Evolutionary conservation across 352 stramenopile genomes (phyloP).

Genomic region (Globisporangium echinulatum): DNA sequence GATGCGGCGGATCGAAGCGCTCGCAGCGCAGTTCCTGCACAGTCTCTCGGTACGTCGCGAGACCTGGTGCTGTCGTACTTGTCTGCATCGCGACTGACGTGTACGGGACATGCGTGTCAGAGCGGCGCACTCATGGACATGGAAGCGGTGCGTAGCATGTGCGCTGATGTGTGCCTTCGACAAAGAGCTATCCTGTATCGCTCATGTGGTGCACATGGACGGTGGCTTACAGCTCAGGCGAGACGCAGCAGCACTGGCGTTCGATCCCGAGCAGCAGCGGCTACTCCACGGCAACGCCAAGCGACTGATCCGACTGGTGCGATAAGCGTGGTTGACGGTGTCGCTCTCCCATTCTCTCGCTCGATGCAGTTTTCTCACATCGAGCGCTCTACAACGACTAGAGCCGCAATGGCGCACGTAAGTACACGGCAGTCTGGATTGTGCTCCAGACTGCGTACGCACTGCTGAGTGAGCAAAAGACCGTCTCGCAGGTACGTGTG

Average conservation of each 20-base stretch:
- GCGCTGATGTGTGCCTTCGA: no score
- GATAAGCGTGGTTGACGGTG: neutral
- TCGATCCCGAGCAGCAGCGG: conserved; percentile 43
- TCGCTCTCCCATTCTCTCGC: neutral
- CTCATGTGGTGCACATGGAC: neutral
- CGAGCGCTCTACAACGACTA: neutral
- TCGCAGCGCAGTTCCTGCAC: conserved; percentile 53
- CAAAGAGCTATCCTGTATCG: no score
- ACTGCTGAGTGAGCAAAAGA: conserved; percentile 69
- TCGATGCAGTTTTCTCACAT: neutral
- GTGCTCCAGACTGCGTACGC: conserved; percentile 74
- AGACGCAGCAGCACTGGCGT: conserved; percentile 42
- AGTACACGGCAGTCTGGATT: conserved; percentile 80
- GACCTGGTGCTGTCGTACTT: neutral
- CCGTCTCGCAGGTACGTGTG: conserved; percentile 59
- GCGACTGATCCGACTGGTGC: conserved; percentile 55
- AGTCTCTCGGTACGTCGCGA: conserved; percentile 28
- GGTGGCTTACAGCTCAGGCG: conserved; percentile 41
- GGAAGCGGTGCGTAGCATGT: conserved; percentile 34
- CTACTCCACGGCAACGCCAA: conserved; percentile 53
- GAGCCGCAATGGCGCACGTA: conserved; percentile 59
- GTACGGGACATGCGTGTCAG: conserved; percentile 16
- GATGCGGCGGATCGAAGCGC: conserved; percentile 47
- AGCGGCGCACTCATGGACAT: conserved; percentile 41
- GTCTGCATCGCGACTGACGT: neutral